Evolutionary conservation across 208 protist genomes (phyloP), one percentile per base, ranked within the genome.

Genomic region (Trypanosoma avium): DNA sequence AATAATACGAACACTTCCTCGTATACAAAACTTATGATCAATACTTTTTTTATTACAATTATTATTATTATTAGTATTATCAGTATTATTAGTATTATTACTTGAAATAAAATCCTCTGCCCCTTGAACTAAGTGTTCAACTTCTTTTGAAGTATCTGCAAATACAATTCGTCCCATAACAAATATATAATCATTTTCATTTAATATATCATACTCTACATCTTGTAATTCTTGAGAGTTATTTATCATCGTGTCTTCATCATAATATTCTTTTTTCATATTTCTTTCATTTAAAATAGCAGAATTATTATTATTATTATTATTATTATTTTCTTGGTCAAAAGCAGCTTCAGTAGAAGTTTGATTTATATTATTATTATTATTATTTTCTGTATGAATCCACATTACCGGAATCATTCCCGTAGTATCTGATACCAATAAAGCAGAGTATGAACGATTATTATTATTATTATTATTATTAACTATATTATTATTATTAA

Each of bases 161-260:
- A 86, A 90, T 2, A 58, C 58, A 10, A 90, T 56, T 19, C 70
- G 60, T 0, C 84, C 84, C 1, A 70, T 35, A 46, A 73, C 81
- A 52, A 84, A 64, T 0, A 86, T 75, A 63, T 90, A 86, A 68
- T 90, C 84, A 56, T 77, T 74, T 13, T 82, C 59, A 24, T 32
- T 38, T 9, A 83, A 15, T 3, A 57, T 62, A 4, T 48, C 22
- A 19, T 67, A 45, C 32, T 42, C 60, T 3, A 33, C 29, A n/a
- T 40, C 42, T 56, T 24, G n/a, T n/a, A n/a, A n/a, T n/a, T n/a
- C n/a, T n/a, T n/a, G n/a, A n/a, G n/a, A n/a, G n/a, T n/a, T n/a
- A n/a, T n/a, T n/a, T n/a, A n/a, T n/a, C n/a, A n/a, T n/a, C n/a
- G n/a, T n/a, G n/a, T n/a, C n/a, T n/a, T n/a, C n/a, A n/a, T n/a